A percentile compares a stretch with the other conserved stretches of the same genome.
phyloP scores from a whole-genome alignment of 495 filamentous ascomycete genomes.

The Podospora fimiseda region DNA sequence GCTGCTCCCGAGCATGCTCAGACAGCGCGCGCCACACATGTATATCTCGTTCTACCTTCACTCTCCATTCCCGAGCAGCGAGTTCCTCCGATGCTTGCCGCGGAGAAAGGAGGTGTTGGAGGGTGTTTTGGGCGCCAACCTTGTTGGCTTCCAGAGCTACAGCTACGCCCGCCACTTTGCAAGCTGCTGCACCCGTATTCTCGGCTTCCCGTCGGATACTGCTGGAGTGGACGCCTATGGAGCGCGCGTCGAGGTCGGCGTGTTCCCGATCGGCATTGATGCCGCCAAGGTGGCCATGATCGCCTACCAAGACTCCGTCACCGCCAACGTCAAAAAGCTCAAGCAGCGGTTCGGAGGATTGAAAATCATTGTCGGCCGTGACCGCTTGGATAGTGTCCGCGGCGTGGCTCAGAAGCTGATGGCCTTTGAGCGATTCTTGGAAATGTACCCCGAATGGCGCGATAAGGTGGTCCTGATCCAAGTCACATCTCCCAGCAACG shows the following conservation, averaged over 20 bases:
- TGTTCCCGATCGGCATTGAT: slow-evolving; percentile 89
- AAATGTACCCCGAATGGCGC: slow-evolving; percentile 78
- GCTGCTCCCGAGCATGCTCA: slow-evolving; percentile 74
- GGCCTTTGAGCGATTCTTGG: slow-evolving; percentile 85
- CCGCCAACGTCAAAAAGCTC: slow-evolving; percentile 62
- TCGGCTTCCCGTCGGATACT: slow-evolving; percentile 74
- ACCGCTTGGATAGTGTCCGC: slow-evolving; percentile 80
- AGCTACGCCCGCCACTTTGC: slow-evolving; percentile 89
- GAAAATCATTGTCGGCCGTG: slow-evolving; percentile 91
- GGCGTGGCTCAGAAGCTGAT: slow-evolving; percentile 90
- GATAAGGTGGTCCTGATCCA: slow-evolving; percentile 92
- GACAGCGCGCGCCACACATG: slow-evolving; percentile 73
- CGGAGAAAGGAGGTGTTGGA: slow-evolving; percentile 81
- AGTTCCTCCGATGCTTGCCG: slow-evolving; percentile 80
- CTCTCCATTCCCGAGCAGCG: slow-evolving; percentile 87
- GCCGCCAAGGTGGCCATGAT: slow-evolving; percentile 60
- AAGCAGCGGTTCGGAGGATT: slow-evolving; percentile 69
- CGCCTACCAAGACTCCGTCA: slow-evolving; percentile 60
- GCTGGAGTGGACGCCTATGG: slow-evolving; percentile 84
- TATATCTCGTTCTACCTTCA: slow-evolving; percentile 91
- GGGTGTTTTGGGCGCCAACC: slow-evolving; percentile 80
- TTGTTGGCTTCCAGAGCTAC: slow-evolving; percentile 89
- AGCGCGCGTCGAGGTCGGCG: slow-evolving; percentile 77
- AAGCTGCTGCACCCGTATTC: slow-evolving; percentile 81
- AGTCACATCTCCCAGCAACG: slow-evolving; percentile 79